These are phyloP conservation scores for Escovopsis sp. DNA, from an alignment of 2,329 filamentous ascomycete genomes.

Conservation along the genomic window DNA sequence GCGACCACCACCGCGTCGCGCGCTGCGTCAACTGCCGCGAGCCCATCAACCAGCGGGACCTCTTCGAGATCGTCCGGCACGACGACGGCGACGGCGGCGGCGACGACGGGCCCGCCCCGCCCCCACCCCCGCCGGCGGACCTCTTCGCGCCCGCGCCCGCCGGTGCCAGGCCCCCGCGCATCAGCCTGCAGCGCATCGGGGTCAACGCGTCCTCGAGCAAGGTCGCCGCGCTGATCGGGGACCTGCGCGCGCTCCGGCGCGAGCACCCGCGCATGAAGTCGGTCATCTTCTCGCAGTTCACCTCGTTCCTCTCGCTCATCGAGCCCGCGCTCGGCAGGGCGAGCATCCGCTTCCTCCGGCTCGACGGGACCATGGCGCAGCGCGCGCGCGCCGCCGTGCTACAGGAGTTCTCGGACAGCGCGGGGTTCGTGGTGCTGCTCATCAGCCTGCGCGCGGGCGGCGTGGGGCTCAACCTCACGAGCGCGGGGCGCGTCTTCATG, in stretches of 20 bases:
- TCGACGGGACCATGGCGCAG: constrained; percentile 84
- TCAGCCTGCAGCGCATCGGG: constrained; percentile 46
- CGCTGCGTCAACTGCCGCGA: constrained; percentile 87
- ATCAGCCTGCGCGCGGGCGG: constrained; percentile 81
- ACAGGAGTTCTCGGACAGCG: constrained; percentile 46
- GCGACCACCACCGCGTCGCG: constrained; percentile 57
- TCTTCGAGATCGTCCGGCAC: constrained; percentile 85
- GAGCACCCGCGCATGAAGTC: constrained; percentile 62
- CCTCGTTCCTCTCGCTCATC: constrained; percentile 85
- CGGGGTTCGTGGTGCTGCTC: constrained; percentile 59
- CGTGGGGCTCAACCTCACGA: constrained; percentile 84
- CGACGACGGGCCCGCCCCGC: no score
- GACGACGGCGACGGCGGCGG: constrained; percentile 28
- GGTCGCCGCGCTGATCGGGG: constrained; percentile 61
- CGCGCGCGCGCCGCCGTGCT: constrained; percentile 70
- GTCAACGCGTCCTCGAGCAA: constrained; percentile 70
- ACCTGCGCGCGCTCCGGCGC: constrained; percentile 55
- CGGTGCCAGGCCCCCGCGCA: constrained; percentile 31
- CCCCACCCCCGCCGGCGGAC: no score
- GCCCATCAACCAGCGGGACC: constrained; percentile 63
- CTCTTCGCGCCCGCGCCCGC: constrained; percentile 6
- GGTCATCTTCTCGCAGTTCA: constrained; percentile 95
- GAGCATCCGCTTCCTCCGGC: constrained; percentile 66
- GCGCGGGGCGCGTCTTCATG: constrained; percentile 84
- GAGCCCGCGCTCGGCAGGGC: constrained; percentile 60